Base-by-base conservation (phyloP, 2,329 filamentous ascomycete genomes). In the Penicillium decumbens region DNA sequence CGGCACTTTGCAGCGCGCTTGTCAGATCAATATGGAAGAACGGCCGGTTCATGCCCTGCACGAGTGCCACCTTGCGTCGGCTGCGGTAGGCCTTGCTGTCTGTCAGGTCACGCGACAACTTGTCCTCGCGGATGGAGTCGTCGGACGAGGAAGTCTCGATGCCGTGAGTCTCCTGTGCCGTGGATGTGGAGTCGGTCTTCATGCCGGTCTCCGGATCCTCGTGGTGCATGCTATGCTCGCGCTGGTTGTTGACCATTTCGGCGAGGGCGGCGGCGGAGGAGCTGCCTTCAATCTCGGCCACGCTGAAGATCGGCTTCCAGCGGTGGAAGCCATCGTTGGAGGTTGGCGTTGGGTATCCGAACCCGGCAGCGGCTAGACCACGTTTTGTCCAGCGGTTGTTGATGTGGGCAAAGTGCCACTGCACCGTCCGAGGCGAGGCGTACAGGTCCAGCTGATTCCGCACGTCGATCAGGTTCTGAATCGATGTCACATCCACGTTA, bases 361-460 rank as follows among this genome's bases (percentile, higher is more conserved):
- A 97, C 10, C 92, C 92, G 23, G 87, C 92, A 1, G 88, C 83
- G 3, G 85, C 86, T 38, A 97, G 83, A 4, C 89, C 91, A 28
- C 90, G 87, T 75, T 95, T 95, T 23, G 90, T 92, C 92, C 92
- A 96, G 49, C 88, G 82, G 75, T 93, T 96, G 73, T 85, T 90
- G 74, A 97, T 87, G 71, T 84, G 87, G n/a, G 91, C 89, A 56
- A 97, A 85, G 71, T 97, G 93, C 91, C 92, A 97, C 67, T 96
- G 89, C 4, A 97, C 91, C 2, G 79, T 77, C 18, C 90, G 83
- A 0, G 92, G 92, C 0, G 85, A 71, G 0, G 89, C 81, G 65
- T 95, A 95, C 18, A 83, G 79, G 68, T 96, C 92, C 24, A 97
- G 83, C 66, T 96, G 91, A 69, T 95, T 95, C 62, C 92, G 88